Evolutionary conservation across 306 rosid genomes (phyloP).

Genomic region (Acacia confusa): DNA sequence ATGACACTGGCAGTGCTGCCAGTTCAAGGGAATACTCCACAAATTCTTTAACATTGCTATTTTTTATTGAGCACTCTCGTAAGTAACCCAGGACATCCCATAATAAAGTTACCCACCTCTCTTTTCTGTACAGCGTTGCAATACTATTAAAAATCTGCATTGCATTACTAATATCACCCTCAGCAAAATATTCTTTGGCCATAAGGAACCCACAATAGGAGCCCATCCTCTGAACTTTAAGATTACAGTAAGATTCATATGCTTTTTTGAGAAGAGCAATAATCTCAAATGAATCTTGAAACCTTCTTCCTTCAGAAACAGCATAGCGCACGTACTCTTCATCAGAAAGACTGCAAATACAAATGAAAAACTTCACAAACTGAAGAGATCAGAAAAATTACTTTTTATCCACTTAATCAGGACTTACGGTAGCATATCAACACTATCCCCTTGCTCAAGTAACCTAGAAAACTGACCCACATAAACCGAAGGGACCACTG

Average conservation of each 20-base stretch:
- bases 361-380: conserved; percentile 37
- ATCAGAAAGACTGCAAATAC: conserved; percentile 76
- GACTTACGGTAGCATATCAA: conserved; percentile 80
- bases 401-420: conserved; percentile 22
- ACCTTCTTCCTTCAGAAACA: conserved; percentile 80
- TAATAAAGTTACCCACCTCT: conserved; percentile 89
- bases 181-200: conserved; percentile 81
- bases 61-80: conserved; percentile 81
- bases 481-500: conserved; percentile 76
- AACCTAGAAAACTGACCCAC: conserved; percentile 85
- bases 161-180: conserved; percentile 66
- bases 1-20: conserved; percentile 86
- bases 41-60: conserved; percentile 60
- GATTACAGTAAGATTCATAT: conserved; percentile 61
- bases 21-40: conserved; percentile 94
- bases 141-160: conserved; percentile 60
- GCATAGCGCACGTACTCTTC: conserved; percentile 67
- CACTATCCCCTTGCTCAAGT: conserved; percentile 70
- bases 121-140: conserved; percentile 88
- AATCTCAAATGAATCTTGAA: conserved; percentile 84
- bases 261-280: conserved; percentile 80
- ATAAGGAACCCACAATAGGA: conserved; percentile 82
- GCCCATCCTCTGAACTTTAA: conserved; percentile 69
- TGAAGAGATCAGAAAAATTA: conserved; percentile 24
- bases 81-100: conserved; percentile 93